phyloP scores from a whole-genome alignment of 805 yeast species.

The Tetrapisispora namnaoensis region DNA sequence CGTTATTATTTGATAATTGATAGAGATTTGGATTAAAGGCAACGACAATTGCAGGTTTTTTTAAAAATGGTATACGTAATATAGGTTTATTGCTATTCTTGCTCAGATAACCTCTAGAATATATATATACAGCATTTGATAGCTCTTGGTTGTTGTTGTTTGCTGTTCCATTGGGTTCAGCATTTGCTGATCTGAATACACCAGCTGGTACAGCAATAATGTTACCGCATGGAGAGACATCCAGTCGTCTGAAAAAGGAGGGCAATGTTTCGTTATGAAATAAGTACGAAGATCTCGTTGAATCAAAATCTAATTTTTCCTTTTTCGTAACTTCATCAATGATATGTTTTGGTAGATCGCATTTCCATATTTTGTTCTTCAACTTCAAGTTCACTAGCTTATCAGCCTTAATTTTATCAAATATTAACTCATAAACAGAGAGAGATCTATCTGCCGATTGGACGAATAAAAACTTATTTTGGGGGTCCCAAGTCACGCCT shows the following conservation, averaged over 20 bases:
- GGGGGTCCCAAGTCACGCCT: constrained; percentile 95
- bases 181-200: constrained; percentile 32
- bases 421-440: constrained; percentile 42
- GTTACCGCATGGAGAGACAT: constrained; percentile 86
- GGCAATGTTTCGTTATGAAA: constrained; percentile 83
- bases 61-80: constrained; percentile 67
- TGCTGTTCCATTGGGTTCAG: constrained; percentile 7
- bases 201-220: constrained; percentile 75
- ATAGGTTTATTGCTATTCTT: constrained; percentile 49
- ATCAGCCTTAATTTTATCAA: constrained; percentile 1
- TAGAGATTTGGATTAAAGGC: constrained; percentile 63
- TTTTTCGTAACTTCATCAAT: not conserved
- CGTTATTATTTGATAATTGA: constrained; percentile 15
- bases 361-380: constrained; percentile 39
- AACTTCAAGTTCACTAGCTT: constrained; percentile 17
- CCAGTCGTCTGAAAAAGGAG: constrained; percentile 78
- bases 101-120: constrained; percentile 54
- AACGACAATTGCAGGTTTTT: constrained; percentile 76
- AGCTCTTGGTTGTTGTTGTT: constrained; percentile 32
- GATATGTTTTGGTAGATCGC: constrained; percentile 2
- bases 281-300: constrained; percentile 18
- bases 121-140: constrained; percentile 69
- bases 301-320: constrained; percentile 11
- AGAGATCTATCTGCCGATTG: constrained; percentile 86
- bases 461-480: constrained; percentile 63